Evolutionary conservation across 192 early-diverging fungal genomes (phyloP).

Genomic region (Backusella parvicylindrica): DNA sequence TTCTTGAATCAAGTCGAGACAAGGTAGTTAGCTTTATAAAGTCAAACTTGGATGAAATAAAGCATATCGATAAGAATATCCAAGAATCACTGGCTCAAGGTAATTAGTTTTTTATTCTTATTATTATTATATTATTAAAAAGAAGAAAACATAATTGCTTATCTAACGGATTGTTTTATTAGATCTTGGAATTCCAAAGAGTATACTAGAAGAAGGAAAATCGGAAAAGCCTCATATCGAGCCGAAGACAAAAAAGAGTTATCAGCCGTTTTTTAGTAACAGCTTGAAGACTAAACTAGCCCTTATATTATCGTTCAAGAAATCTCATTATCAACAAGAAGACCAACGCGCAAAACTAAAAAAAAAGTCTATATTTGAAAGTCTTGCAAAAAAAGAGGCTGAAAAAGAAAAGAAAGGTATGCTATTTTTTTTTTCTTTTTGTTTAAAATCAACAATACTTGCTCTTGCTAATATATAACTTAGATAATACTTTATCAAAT

Average conservation of each 20-base stretch:
- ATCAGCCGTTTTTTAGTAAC: not conserved
- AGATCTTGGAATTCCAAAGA: constrained; percentile 3
- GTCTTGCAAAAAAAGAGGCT: not conserved
- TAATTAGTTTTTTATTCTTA: not conserved
- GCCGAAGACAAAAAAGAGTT: not conserved
- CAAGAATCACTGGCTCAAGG: constrained; percentile 21
- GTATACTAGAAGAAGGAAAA: not conserved
- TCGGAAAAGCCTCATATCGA: not conserved
- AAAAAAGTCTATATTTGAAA: not conserved
- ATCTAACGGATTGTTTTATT: not conserved
- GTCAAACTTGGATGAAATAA: not conserved
- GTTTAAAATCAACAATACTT: not conserved
- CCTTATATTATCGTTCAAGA: not conserved
- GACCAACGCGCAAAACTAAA: not conserved
- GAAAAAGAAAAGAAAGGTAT: not conserved
- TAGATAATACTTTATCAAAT: not conserved
- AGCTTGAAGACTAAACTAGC: not conserved
- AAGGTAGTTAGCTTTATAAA: constrained; percentile 12
- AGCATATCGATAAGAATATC: not conserved
- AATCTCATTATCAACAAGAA: not conserved
- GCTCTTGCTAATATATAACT: not conserved
- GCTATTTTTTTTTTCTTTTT: not conserved
- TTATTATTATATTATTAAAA: not conserved
- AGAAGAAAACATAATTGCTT: not conserved
- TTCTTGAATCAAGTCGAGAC: constrained; percentile 11